Conservation (phyloP, 2,329 filamentous ascomycete species). For the Colletotrichum sp. region DNA sequence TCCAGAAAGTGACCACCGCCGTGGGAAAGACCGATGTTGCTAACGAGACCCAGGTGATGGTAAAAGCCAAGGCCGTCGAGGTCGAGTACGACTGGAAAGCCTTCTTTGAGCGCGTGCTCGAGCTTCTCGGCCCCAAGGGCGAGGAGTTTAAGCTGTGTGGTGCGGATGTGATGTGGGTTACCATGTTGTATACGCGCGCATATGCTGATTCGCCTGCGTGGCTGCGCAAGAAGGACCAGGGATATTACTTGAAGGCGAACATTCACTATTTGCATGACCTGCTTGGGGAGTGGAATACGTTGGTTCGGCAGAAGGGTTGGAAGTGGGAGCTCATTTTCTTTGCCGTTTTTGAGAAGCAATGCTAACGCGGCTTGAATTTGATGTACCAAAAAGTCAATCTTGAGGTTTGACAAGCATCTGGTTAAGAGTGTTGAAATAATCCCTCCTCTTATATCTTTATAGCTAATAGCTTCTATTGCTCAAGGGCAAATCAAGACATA, state of each 20-base stretch:
- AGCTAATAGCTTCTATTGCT: too few relatives aligned
- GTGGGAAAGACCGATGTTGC: background rate
- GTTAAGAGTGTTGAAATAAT: too few relatives aligned
- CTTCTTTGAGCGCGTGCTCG: background rate
- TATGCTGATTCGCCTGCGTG: background rate
- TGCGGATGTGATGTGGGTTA: constrained; percentile 11
- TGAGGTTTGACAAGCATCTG: too few relatives aligned
- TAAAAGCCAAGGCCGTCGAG: background rate
- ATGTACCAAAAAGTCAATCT: too few relatives aligned
- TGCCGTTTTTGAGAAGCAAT: background rate
- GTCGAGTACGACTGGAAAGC: background rate
- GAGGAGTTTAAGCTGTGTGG: background rate
- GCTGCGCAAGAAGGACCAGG: background rate
- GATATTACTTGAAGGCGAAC: background rate
- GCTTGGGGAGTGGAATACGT: background rate
- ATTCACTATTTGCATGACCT: constrained; percentile 6
- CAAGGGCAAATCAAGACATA: too few relatives aligned
- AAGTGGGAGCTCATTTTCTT: background rate
- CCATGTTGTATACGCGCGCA: background rate
- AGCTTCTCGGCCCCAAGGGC: background rate
- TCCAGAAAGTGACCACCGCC: background rate
- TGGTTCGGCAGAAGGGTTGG: background rate
- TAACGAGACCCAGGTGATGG: background rate
- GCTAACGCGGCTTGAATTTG: too few relatives aligned
- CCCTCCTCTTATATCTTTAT: too few relatives aligned